A percentile compares a stretch with the other conserved stretches of the same genome.
Evolutionary conservation across 208 protist genomes (phyloP).

Genomic region (Zelonia costaricensis): DNA sequence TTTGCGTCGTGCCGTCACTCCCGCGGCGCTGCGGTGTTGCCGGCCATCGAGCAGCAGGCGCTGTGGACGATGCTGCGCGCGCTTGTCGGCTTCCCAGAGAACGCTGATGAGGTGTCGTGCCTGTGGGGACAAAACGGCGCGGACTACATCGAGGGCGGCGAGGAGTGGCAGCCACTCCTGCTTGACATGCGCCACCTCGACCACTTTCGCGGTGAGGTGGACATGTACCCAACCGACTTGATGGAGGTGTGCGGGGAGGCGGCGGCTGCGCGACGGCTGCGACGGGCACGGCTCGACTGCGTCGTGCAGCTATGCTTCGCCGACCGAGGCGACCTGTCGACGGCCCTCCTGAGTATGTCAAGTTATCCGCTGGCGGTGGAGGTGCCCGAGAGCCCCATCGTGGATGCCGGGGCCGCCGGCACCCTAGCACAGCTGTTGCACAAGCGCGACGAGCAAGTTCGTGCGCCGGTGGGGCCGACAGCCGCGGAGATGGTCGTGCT

Average conservation of each 20-base stretch:
- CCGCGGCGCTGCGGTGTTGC: constrained; percentile 1
- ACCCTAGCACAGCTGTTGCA: not conserved
- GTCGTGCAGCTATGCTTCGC: constrained; percentile 16
- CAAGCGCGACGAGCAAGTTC: not conserved
- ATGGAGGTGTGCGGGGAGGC: constrained; percentile 44
- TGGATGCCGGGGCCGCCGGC: not conserved
- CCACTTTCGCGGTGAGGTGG: constrained; percentile 15
- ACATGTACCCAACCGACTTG: constrained; percentile 22
- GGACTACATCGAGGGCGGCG: not conserved
- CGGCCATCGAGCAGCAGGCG: constrained; percentile 13
- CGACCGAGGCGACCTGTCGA: not conserved
- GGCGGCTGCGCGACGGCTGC: constrained; percentile 5
- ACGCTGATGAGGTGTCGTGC: constrained; percentile 16
- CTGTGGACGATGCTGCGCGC: constrained; percentile 24
- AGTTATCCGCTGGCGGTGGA: too few relatives aligned
- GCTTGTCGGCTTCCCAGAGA: constrained; percentile 14
- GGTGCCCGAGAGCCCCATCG: too few relatives aligned
- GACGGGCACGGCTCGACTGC: not conserved
- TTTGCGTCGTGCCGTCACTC: constrained; percentile 4
- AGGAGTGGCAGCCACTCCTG: constrained; percentile 22
- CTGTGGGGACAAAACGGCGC: constrained; percentile 15
- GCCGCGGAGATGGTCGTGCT: not conserved
- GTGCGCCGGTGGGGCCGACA: not conserved
- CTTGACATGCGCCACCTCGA: constrained; percentile 23
- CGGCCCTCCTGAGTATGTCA: too few relatives aligned